Conservation (phyloP, 148 eudicot genomes). For the Gaultheria prostrata region DNA sequence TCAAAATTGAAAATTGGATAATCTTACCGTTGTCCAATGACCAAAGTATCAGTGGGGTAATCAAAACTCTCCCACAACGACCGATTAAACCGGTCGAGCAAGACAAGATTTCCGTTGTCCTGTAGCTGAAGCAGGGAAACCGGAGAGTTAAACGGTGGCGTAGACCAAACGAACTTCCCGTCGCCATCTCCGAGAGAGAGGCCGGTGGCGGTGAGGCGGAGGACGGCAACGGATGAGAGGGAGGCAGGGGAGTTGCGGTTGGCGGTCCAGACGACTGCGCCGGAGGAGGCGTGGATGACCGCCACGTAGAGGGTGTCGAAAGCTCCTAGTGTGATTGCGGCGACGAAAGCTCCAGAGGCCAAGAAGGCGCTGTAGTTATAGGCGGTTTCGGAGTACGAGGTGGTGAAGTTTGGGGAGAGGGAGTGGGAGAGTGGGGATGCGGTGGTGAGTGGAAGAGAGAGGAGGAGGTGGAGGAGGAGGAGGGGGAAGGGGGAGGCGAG, state of each 20-base stretch:
- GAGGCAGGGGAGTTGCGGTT: conserved; percentile 55
- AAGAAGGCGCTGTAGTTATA: conserved; percentile 52
- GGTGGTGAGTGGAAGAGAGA: too few species aligned
- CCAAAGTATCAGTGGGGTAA: too few species aligned
- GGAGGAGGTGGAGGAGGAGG: too few species aligned
- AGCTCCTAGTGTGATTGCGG: conserved; percentile 28
- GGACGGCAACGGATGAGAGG: conserved; percentile 37
- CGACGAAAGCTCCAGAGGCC: conserved; percentile 47
- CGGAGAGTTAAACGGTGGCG: conserved; percentile 35
- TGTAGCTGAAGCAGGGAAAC: conserved; percentile 38
- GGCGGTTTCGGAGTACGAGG: conserved; percentile 34
- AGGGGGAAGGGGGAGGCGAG: too few species aligned
- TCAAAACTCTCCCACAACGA: too few species aligned
- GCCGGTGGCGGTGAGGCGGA: conserved; percentile 42
- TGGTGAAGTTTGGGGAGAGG: conserved; percentile 49
- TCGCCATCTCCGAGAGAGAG: conserved; percentile 36
- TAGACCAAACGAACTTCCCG: conserved; percentile 55
- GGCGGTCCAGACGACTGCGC: conserved; percentile 58
- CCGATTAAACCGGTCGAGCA: too few species aligned
- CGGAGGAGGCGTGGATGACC: conserved; percentile 53
- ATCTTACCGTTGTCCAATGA: too few species aligned
- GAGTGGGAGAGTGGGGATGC: background rate
- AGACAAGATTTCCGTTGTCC: conserved; percentile 15
- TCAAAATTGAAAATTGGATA: too few species aligned
- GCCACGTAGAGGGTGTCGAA: conserved; percentile 42